Evolutionary conservation across 1,284 basidiomycete species (phyloP).

Genomic region (Cryptococcus sp.): DNA sequence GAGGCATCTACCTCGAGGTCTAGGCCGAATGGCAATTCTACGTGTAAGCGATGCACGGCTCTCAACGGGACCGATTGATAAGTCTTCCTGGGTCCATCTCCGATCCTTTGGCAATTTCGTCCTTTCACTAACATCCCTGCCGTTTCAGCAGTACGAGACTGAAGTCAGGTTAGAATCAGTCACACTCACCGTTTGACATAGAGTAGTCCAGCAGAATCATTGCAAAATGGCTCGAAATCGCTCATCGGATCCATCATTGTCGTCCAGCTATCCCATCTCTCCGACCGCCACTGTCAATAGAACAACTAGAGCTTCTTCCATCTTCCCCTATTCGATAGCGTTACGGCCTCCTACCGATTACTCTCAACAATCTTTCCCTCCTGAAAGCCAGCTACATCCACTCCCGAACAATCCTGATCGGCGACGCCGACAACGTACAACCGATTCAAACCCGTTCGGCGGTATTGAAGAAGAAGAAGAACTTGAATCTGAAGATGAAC

Average conservation of each 20-base stretch:
- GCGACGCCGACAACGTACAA: neutral
- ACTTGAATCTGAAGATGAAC: slow-evolving; percentile 1
- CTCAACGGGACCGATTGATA: too few relatives aligned
- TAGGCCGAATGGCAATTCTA: too few relatives aligned
- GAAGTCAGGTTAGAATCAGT: too few relatives aligned
- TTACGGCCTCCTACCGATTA: slow-evolving; percentile 20
- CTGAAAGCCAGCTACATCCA: slow-evolving; percentile 3
- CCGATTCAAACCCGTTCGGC: neutral
- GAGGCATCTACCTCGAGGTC: too few relatives aligned
- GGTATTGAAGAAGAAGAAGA: neutral
- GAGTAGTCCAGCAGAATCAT: neutral
- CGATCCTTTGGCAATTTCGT: too few relatives aligned
- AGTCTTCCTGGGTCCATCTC: too few relatives aligned
- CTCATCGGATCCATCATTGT: slow-evolving; percentile 1
- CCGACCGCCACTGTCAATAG: neutral
- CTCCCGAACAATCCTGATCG: neutral
- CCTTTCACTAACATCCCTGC: too few relatives aligned
- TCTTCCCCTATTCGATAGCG: slow-evolving; percentile 29
- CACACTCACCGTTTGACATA: too few relatives aligned
- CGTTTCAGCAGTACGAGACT: too few relatives aligned
- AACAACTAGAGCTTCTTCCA: slow-evolving; percentile 10
- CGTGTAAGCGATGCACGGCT: too few relatives aligned
- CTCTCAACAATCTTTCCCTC: slow-evolving; percentile 8
- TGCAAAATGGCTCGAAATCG: neutral
- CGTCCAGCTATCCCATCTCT: slow-evolving; percentile 5